phyloP scores from a whole-genome alignment of 345 rosid genomes.

The Melaleuca alternifolia region DNA sequence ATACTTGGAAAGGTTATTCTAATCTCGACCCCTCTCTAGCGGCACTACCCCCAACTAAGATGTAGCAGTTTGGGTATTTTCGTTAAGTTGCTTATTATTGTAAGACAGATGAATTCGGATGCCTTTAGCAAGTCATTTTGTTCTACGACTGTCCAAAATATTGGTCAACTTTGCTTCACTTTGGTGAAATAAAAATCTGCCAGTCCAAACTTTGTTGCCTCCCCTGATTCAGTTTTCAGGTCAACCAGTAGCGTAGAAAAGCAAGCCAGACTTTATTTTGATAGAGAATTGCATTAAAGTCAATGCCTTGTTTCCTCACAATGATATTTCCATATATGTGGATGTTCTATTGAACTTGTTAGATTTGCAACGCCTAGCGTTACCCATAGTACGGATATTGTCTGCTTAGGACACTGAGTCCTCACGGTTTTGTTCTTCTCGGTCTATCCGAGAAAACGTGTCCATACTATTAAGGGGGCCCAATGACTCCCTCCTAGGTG shows the following conservation, averaged over 20 bases:
- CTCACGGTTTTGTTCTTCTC: too few species aligned
- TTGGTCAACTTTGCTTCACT: background rate
- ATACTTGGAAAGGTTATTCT: conserved; percentile 32
- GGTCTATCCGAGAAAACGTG: too few species aligned
- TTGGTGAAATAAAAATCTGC: background rate
- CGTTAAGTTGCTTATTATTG: background rate
- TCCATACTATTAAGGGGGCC: too few species aligned
- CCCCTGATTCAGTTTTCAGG: background rate
- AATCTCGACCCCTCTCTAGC: background rate
- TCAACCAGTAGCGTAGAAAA: background rate
- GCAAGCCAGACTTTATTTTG: background rate
- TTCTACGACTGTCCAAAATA: background rate
- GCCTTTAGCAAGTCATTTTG: background rate
- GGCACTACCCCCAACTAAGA: background rate
- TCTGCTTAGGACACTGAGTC: too few species aligned
- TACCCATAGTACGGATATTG: too few species aligned
- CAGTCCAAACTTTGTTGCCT: background rate
- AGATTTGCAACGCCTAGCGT: too few species aligned
- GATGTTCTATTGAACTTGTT: background rate
- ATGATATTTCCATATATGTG: background rate
- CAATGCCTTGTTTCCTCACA: background rate
- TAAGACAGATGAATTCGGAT: background rate
- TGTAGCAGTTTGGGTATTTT: background rate
- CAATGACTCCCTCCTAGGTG: too few species aligned
- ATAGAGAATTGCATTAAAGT: background rate